Conservation (phyloP, 352 stramenopile species). For the Plasmopara muralis region DNA sequence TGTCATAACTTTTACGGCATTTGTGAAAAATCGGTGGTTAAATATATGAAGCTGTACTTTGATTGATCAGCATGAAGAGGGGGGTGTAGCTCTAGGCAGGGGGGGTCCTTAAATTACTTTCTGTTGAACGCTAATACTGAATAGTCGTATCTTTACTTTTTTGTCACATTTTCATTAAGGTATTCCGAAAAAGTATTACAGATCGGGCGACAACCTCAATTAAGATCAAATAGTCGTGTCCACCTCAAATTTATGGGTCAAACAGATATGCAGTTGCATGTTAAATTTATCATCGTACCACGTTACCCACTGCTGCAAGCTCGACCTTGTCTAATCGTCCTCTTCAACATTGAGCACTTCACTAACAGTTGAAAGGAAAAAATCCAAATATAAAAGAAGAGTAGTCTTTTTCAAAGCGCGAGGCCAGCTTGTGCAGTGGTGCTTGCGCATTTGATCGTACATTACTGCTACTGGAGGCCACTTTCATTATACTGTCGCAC, state of each 20-base stretch:
- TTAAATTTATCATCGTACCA: constrained; percentile 2
- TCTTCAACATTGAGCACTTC: constrained; percentile 45
- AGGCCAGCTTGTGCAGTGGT: constrained; percentile 2
- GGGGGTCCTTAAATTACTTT: too few relatives aligned
- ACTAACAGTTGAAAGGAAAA: constrained; percentile 33
- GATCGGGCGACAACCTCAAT: too few relatives aligned
- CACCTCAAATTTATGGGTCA: neutral
- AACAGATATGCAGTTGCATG: neutral
- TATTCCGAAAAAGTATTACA: too few relatives aligned
- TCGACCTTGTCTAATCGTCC: constrained; percentile 29
- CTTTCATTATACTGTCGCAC: constrained; percentile 47
- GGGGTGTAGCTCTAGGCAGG: too few relatives aligned
- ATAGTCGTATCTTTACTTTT: too few relatives aligned
- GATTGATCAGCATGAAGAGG: too few relatives aligned
- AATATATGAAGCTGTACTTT: too few relatives aligned
- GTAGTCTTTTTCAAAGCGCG: neutral
- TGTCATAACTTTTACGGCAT: too few relatives aligned
- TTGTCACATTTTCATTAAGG: too few relatives aligned
- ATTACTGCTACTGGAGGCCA: constrained; percentile 30
- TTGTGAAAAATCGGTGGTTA: too few relatives aligned
- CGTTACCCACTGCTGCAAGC: constrained; percentile 11
- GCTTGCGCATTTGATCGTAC: constrained; percentile 29
- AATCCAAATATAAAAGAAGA: constrained; percentile 1
- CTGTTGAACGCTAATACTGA: too few relatives aligned
- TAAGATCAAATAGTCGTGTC: too few relatives aligned